Base-by-base conservation (phyloP, 768 basidiomycete species). In the Rickenella mellea region DNA sequence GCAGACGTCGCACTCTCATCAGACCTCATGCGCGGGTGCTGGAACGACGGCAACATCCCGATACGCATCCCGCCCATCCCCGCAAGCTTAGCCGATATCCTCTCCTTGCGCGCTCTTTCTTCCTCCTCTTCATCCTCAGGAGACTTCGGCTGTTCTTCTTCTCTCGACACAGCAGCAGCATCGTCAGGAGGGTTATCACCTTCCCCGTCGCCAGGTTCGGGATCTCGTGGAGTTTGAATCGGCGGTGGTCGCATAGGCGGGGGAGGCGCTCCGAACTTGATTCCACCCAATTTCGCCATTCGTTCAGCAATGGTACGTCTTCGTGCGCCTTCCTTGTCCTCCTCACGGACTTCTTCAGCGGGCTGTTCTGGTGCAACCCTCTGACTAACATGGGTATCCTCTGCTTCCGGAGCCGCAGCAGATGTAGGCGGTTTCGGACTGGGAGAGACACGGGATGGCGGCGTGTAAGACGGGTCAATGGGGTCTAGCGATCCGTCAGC, bases 221-320 rank as follows among this genome's bases (percentile, higher is more conserved):
- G 29, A 1, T 62, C 58, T 9, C 55, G 53, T 1, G 50, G 53
- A 0, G 58, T 53, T 5, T 58, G 47, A 8, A 66, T 58, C 1
- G 65, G 60, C 5, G 62, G 66, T 2, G 59, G 60, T 1, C 64
- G 69, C 0, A 60, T 60, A 14, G 66, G 58, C 2, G 67, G 66
- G 1, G 78, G 75, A 12, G 82, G 82, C 32, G 72, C 78, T 1
- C 88, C 88, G 49, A 92, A 83, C 47, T 74, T 76, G 55, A 94
- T 80, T 3, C 86, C 88, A 12, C 92, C 89, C 0, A 96, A 68
- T 53, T 80, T 88, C 1, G 91, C 91, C 91, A 96, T 93, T n/a
- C 92, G 74, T 44, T 94, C 90, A 1, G 91, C 89, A 27, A 96
- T 86, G 1, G 84, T 84, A 24, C 69, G 70, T 19, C 80, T 73